Base-by-base conservation (phyloP, 352 stramenopile species). In the Phytophthora fragariae region DNA sequence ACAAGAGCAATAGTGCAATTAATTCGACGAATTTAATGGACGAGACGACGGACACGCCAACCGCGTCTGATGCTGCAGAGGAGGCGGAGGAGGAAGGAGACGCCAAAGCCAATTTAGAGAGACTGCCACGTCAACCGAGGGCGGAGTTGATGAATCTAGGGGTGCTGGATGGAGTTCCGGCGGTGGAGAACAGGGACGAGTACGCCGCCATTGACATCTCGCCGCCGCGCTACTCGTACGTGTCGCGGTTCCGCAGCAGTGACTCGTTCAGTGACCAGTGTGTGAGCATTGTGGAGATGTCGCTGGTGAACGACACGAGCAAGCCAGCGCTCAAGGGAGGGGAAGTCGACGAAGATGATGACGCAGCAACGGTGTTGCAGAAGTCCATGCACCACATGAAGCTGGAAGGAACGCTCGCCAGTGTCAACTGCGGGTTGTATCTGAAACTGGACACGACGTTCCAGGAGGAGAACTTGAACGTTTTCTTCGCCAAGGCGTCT, bases 191-290 rank as follows among this genome's bases (percentile, higher is more conserved):
- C 68, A 79, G 83, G 27, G 85, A 93, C 29, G 85, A 92, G 57
- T 92, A 91, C 62, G 85, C 80, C 3, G 70, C 85, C 4, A 80
- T 95, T 57, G 87, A 95, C 52, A 84, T 95, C 14, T 95, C 89
- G 27, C 89, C 89, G n/a, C 89, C 86, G 11, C 83, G 84, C 17
- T 94, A 94, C 57, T 85, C 89, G 69, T 94, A 92, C 65, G 81
- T 90, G 2, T 92, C 85, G 44, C 83, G 89, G 7, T 93, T 95
- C 73, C 85, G 89, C 46, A 93, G 83, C 59, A 92, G 84, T 63
- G 84, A 94, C 63, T 92, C 89, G 56, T 92, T 92, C 66, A 93
- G 86, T 53, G 89, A 95, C 58, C 89, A 94, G 62, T 95, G 89
- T 65, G 82, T 94, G 54, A 94, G 88, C 62, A 92, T 93, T 46